Base-by-base conservation (phyloP, 1,139 yeast species). In the Yamadazyma atmosphaerica region DNA sequence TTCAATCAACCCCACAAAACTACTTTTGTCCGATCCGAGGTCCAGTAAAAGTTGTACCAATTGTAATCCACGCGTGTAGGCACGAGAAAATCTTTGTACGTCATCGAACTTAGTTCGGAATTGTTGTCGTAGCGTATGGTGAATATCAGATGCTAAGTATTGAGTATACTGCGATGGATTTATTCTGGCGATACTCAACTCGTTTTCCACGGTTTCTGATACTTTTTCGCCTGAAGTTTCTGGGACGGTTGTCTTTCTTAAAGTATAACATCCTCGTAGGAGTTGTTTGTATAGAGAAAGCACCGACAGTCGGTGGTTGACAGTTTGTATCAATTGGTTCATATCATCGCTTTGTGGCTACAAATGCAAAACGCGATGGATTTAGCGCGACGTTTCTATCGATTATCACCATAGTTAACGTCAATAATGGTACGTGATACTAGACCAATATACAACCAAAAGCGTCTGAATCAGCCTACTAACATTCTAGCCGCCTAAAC, bases 401-500 rank as follows among this genome's bases (percentile, higher is more conserved):
- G 6, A 9, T 6, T 19, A 6, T 19, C 6, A 19, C 22, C 22
- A 19, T 19, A 6, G n/a, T n/a, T n/a, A n/a, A n/a, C 22, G 9
- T 9, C 9, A 19, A 19, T 9, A 23, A 43, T 44, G 48, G 48
- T 43, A 44, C n/a, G 48, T 44, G 9, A n/a, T 9, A 15, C 13
- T 11, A 11, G 13, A 6, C 22, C 22, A 6, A 19, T 19, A 19
- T 6, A 9, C 22, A 6, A 9, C 8, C 22, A 19, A n/a, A n/a
- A n/a, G n/a, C n/a, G n/a, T n/a, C n/a, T n/a, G n/a, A n/a, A n/a
- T n/a, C n/a, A n/a, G 29, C 7, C 27, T 42, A 51, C 55, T 56
- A 50, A 56, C 54, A 7, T 11, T 19, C n/a, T 17, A 63, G 68
- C 59, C 69, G 13, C 68, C 69, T 4, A 61, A 63, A 42, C 37